Base-by-base conservation (phyloP, 2,329 filamentous ascomycete genomes). In the Cryphonectria radicalis region DNA sequence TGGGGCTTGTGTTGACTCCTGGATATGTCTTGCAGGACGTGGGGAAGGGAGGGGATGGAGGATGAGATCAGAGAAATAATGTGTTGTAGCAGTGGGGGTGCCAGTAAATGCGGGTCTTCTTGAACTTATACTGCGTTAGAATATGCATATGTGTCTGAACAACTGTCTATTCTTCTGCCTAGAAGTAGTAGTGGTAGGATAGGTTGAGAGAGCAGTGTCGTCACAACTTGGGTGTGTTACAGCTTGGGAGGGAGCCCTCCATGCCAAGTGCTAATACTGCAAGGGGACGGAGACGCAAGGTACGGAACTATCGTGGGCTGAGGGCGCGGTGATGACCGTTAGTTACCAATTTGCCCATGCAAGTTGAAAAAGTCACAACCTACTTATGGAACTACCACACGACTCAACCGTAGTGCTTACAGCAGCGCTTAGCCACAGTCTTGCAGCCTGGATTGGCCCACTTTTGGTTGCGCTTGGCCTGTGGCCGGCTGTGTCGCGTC, bases 231-330 rank as follows among this genome's bases (percentile, higher is more conserved):
- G 19, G 64, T 46, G 37, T 63, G 70, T 69, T 25, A 63, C 66
- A 69, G 35, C 22, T 35, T 60, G 37, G 70, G 70, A 72, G 66
- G 70, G 70, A 72, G 66, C 50, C 70, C 70, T 72, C 70, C 55
- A 55, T 35, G 55, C 19, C 8, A n/a, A 13, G 28, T 10, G 13
- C 50, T 11, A 4, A 25, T 8, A 14, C 50, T 14, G n/a, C 19
- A 57, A 40, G 35, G 35, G 37, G 11, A 67, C 50, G 46, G 46
- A 22, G 19, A 50, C 46, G 37, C 37, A 40, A 40, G 37, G 37
- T 40, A 40, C 37, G 10, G 37, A 11, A 17, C 14, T 4, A 17
- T 17, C n/a, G 43, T 19, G 19, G n/a, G 35, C 46, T 42, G 53
- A 13, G 53, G 65, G 50, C 65, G 65, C 35, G 42, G 35, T 32